Evolutionary conservation across 169 alveolate species (phyloP).

Genomic region (Eimeria necatrix): DNA sequence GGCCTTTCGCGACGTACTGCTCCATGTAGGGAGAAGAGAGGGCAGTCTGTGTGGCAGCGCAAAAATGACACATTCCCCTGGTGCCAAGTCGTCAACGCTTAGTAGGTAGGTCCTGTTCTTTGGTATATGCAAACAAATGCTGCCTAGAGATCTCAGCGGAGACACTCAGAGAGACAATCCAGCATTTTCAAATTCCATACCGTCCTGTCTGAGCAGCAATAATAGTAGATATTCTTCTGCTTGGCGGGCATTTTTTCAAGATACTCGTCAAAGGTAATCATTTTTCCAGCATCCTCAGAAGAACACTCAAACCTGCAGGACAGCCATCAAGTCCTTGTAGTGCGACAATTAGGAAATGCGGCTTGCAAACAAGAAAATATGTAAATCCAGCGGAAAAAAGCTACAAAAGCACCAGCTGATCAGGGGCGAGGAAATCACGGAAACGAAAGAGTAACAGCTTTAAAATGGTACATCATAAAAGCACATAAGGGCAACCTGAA

Average conservation of each 20-base stretch:
- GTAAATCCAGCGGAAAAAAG: too few relatives aligned
- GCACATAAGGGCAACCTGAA: neutral
- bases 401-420: too few relatives aligned
- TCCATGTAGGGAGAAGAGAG: slow-evolving; percentile 95
- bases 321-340: neutral
- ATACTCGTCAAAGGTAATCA: slow-evolving; percentile 87
- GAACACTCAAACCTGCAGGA: slow-evolving; percentile 69
- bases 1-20: slow-evolving; percentile 84
- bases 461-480: too few relatives aligned
- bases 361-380: too few relatives aligned
- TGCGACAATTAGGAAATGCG: too few relatives aligned
- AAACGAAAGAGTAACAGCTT: too few relatives aligned
- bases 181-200: neutral
- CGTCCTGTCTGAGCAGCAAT: slow-evolving; percentile 88
- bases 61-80: neutral
- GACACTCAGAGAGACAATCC: neutral
- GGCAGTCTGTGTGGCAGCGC: slow-evolving; percentile 89
- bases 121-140: too few relatives aligned
- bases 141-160: too few relatives aligned
- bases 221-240: slow-evolving; percentile 92
- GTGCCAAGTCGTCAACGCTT: too few relatives aligned
- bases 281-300: slow-evolving; percentile 77
- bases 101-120: too few relatives aligned
- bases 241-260: slow-evolving; percentile 86
- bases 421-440: too few relatives aligned